Conservation (phyloP, 192 early-diverging fungal species). For the Coemansia sp. region DNA sequence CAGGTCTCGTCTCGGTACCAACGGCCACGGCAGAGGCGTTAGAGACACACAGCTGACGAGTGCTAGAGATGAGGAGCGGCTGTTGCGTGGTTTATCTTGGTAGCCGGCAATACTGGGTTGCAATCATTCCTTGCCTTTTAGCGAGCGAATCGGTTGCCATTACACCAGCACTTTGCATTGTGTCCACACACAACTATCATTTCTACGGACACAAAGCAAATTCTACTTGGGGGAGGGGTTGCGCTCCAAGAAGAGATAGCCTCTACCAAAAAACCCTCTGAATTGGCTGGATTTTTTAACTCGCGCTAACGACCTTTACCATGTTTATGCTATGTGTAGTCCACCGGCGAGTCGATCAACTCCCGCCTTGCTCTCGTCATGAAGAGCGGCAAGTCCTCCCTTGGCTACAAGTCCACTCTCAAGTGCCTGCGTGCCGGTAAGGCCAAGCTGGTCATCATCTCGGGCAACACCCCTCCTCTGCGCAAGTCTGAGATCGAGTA, state of each 20-base stretch:
- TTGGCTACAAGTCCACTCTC: conserved; percentile 99
- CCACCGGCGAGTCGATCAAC: conserved; percentile 94
- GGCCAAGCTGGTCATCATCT: conserved; percentile 98
- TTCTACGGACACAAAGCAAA: too few relatives aligned
- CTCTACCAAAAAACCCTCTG: too few relatives aligned
- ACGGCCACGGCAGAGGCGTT: background rate
- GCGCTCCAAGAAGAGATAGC: too few relatives aligned
- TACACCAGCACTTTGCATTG: too few relatives aligned
- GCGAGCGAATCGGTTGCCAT: too few relatives aligned
- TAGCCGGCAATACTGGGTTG: background rate
- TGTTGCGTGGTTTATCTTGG: too few relatives aligned
- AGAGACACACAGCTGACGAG: too few relatives aligned
- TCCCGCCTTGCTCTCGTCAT: conserved; percentile 96
- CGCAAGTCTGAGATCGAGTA: conserved; percentile 99
- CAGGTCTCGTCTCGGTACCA: background rate
- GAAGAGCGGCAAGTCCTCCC: conserved; percentile 98
- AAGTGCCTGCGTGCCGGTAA: conserved; percentile 97
- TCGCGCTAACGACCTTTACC: background rate
- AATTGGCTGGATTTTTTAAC: background rate
- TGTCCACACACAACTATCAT: too few relatives aligned
- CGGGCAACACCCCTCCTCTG: conserved; percentile 99
- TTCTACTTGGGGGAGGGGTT: too few relatives aligned
- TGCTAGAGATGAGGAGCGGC: too few relatives aligned
- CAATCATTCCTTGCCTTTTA: too few relatives aligned
- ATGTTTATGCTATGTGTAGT: conserved; percentile 56